Conservation (phyloP, 352 stramenopile genomes). For the Phytophthora megakarya region DNA sequence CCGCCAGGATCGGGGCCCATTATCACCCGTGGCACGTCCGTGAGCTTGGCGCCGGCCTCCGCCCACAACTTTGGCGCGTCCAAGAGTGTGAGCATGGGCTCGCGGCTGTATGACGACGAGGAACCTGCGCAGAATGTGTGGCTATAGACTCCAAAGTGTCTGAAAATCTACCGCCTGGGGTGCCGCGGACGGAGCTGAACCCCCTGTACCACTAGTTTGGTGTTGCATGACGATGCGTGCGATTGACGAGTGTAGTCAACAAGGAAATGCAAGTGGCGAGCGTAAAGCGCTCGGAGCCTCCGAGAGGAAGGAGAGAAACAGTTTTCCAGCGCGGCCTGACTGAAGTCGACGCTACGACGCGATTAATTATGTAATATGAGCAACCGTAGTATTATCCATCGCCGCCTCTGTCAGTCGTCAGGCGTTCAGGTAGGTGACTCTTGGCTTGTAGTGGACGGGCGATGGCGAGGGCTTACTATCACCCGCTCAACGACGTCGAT, state of each 20-base stretch:
- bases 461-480: conserved; percentile 42
- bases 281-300: conserved; percentile 27
- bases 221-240: conserved; percentile 42
- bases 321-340: conserved; percentile 34
- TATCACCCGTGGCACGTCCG: conserved; percentile 52
- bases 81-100: conserved; percentile 75
- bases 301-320: conserved; percentile 39
- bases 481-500: conserved; percentile 29
- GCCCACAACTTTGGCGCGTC: conserved; percentile 52
- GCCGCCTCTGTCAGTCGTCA: background rate
- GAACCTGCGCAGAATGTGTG: conserved; percentile 76
- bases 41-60: conserved; percentile 58
- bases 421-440: conserved; percentile 6
- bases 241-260: conserved; percentile 52
- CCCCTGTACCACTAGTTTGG: conserved; percentile 47
- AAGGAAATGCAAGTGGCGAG: conserved; percentile 20
- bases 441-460: conserved; percentile 17
- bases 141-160: conserved; percentile 52
- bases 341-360: conserved; percentile 24
- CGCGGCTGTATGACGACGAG: conserved; percentile 63
- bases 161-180: conserved; percentile 19
- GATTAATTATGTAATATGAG: conserved; percentile 63
- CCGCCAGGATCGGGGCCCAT: conserved; percentile 47
- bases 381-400: conserved; percentile 37
- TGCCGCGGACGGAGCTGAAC: conserved; percentile 38